Base-by-base conservation (phyloP, 148 eudicot species). In the Fagopyrum esculentum region DNA sequence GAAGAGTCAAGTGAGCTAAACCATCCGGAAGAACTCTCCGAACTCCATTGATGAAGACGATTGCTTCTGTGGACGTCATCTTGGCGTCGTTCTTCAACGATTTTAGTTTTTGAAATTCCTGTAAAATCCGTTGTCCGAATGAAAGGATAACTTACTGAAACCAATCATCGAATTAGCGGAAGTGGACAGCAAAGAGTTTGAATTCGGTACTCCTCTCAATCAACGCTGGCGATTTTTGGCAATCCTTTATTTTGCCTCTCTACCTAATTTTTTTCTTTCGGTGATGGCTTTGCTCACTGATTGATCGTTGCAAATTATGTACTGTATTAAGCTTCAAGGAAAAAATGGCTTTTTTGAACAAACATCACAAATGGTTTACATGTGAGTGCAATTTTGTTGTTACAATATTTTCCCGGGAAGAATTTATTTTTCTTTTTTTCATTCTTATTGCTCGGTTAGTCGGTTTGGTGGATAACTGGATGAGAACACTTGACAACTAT, bases 1-100 rank as follows among this genome's bases (percentile, higher is more conserved):
- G 93, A 60, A 95, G 93, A 74, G 98, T 95, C 66, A 90, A 60
- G 77, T 95, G 96, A 78, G 98, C 98, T 77, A 95, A 77, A 10
- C 98, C 96, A 85, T 92, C 97, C 13, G 96, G 92, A 56, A 95
- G 78, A 8, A 92, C 73, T 76, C 86, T 81, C n/a, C 92, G 92
- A 75, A 89, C 92, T 8, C 98, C 97, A 83, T 95, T 95, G 56
- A 95, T 82, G 59, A 90, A 95, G 29, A 92, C 29, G 26, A 95
- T 83, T 29, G 93, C 85, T 80, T 95, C 97, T 49, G 78, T 83
- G 56, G 90, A 78, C 60, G 77, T 86, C 47, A 26, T 74, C 47
- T 84, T 82, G 17, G 76, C 83, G 1, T 83, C 89, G 29, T 69
- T 82, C 79, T 81, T 86, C 84, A 90, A 77, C 40, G 97, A 91